Base-by-base conservation (phyloP, 495 filamentous ascomycete genomes). In the Neurospora hispaniola region DNA sequence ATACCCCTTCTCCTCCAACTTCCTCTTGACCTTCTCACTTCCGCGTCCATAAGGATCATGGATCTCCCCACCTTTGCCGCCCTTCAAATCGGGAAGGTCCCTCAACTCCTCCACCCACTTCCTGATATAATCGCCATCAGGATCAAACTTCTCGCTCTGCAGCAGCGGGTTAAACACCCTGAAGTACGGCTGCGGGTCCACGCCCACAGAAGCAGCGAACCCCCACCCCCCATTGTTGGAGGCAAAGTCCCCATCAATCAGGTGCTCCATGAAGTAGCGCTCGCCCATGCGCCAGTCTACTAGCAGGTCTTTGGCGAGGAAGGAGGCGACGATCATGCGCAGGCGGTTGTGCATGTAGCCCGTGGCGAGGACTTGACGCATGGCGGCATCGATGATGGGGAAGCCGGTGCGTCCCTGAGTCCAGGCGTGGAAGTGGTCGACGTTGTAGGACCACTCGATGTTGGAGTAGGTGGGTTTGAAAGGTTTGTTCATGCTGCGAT, bases 211-310 rank as follows among this genome's bases (percentile, higher is more conserved):
- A 0, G 90, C 89, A 18, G 87, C 87, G 79, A 94, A 97, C 0
- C 94, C 94, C 94, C 94, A 97, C 0, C 94, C 94, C 31, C 94
- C 93, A 77, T 95, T 95, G 76, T 98, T 98, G 46, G 89, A 92
- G 2, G 94, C 93, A 78, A 97, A 97, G 80, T 97, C 94, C 12
- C 94, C 94, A 79, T 97, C 94, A 72, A 98, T 89, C 6, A 97
- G 85, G 70, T 93, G 85, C 76, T 92, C 89, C 92, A 96, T 97
- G 84, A 97, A 97, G 78, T 91, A 95, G 16, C 85, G 85, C 83
- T 98, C 94, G 11, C 94, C 94, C 77, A 93, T 89, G 16, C 94
- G 91, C 94, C 94, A 97, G 84, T 98, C 94, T 40, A 97, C 81
- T 31, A 96, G 83, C 5, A 98, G 85, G 75, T 97, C 91, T 80